Percentiles rank a stretch among this genome's conserved stretches.
phyloP scores from a whole-genome alignment of 1,139 yeast species.

The Geotrichum bryndzae region DNA sequence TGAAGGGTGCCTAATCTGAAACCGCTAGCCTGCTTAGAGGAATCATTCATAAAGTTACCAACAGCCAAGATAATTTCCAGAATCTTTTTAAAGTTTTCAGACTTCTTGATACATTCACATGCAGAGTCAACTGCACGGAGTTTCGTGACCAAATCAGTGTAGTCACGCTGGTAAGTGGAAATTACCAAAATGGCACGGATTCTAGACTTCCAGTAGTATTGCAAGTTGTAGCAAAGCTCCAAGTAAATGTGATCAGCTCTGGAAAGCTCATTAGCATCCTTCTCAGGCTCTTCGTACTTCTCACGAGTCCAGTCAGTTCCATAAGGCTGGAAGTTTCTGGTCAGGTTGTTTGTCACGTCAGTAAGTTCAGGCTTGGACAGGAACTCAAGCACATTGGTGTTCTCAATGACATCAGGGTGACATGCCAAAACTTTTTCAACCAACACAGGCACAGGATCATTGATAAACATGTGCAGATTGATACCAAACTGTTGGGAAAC shows the following conservation, averaged over 20 bases:
- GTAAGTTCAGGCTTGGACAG: constrained; percentile 66
- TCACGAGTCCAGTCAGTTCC: constrained; percentile 45
- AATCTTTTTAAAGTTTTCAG: constrained; percentile 60
- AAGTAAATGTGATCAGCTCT: constrained; percentile 77
- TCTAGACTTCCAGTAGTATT: constrained; percentile 80
- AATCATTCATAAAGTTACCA: constrained; percentile 92
- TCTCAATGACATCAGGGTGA: constrained; percentile 60
- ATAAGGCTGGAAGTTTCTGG: constrained; percentile 69
- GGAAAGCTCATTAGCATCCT: constrained; percentile 59
- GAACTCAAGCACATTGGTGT: constrained; percentile 72
- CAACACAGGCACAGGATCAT: constrained; percentile 54
- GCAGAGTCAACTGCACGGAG: constrained; percentile 65
- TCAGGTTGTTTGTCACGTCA: constrained; percentile 62
- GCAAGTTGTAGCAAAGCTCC: constrained; percentile 69
- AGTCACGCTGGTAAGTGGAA: constrained; percentile 68
- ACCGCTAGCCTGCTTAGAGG: constrained; percentile 73
- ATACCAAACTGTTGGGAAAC: constrained; percentile 89
- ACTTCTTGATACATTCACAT: constrained; percentile 51
- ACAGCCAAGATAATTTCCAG: constrained; percentile 73
- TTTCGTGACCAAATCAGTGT: constrained; percentile 56
- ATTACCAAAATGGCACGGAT: constrained; percentile 68
- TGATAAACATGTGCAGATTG: constrained; percentile 74
- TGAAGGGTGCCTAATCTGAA: constrained; percentile 78
- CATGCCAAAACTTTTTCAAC: constrained; percentile 64
- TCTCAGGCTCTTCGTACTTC: constrained; percentile 36